Base-by-base conservation (phyloP, 2,329 filamentous ascomycete genomes). In the Fusarium tupiense region DNA sequence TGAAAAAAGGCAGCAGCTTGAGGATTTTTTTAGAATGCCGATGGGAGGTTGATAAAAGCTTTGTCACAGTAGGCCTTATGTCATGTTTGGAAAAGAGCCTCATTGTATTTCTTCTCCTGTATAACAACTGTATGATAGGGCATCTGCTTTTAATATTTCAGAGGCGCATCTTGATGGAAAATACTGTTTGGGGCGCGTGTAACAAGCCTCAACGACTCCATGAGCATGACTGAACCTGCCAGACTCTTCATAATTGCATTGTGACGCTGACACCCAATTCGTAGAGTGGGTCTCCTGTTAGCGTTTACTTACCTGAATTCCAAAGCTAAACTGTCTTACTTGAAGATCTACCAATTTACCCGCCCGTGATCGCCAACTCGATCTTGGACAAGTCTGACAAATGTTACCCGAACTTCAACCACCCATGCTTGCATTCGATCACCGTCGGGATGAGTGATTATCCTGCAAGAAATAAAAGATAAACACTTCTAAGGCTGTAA, bases 41-140 rank as follows among this genome's bases (percentile, higher is more conserved):
- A 47, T 14, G 12, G 24, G 4, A 29, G 44, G 44, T 47, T 47
- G 8, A 47, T 14, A 29, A 47, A 47, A 46, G 44, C 24, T 26
- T 20, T 24, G 1, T 2, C 6, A 44, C n/a, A 8, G 0, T 19
- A 12, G 11, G 24, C 16, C 16, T 24, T 0, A 24, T 44, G 7
- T 24, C 19, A 24, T 13, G 11, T 44, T 8, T 44, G 4, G 0
- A 24, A 24, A 12, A 12, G 10, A 19, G 10, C 10, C 43, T 24
- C 4, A 8, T 8, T 13, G 11, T 19, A 9, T 46, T 44, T 5
- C 24, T 19, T 7, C 13, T 26, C 0, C n/a, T 19, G 7, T 46
- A 26, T 46, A 5, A 5, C 7, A n/a, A n/a, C 43, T 44, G n/a
- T 19, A 44, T 19, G 1, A 44, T 26, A 19, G 11, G n/a, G 8